Evolutionary conservation across 192 early-diverging fungal species (phyloP).

Genomic region (Coemansia asiatica): DNA sequence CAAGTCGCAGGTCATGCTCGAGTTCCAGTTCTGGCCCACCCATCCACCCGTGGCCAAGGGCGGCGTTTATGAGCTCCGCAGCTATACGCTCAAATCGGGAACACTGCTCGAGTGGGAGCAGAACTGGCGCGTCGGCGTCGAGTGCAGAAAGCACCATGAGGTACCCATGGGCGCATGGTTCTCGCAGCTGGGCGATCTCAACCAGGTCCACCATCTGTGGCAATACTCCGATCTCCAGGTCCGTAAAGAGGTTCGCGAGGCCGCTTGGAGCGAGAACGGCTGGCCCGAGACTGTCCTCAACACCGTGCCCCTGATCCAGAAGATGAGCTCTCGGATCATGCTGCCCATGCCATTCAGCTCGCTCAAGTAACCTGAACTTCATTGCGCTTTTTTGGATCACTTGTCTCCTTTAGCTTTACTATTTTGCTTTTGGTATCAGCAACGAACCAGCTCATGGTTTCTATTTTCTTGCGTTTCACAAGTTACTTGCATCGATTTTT

Average conservation of each 20-base stretch:
- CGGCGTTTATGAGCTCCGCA: slow-evolving; percentile 90
- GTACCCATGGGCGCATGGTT: slow-evolving; percentile 97
- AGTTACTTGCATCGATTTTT: too few relatives aligned
- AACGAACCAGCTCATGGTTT: too few relatives aligned
- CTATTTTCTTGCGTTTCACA: too few relatives aligned
- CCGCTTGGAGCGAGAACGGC: slow-evolving; percentile 90
- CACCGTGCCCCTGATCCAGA: slow-evolving; percentile 79
- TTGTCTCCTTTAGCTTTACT: neutral
- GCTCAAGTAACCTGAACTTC: slow-evolving; percentile 54
- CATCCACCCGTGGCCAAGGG: slow-evolving; percentile 71
- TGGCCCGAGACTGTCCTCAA: slow-evolving; percentile 92
- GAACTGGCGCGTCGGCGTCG: slow-evolving; percentile 85
- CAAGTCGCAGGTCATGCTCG: slow-evolving; percentile 83
- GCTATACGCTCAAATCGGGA: slow-evolving; percentile 86
- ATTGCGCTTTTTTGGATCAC: neutral
- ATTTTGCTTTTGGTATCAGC: too few relatives aligned
- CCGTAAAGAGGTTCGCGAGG: slow-evolving; percentile 86
- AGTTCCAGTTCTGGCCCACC: slow-evolving; percentile 90
- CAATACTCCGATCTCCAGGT: slow-evolving; percentile 83
- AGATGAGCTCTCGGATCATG: slow-evolving; percentile 80
- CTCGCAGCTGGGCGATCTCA: slow-evolving; percentile 82
- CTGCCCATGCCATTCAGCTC: slow-evolving; percentile 75
- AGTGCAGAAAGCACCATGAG: slow-evolving; percentile 83
- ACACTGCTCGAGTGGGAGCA: slow-evolving; percentile 90
- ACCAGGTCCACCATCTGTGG: slow-evolving; percentile 93